These are phyloP conservation scores for Calonectria multiphialidica DNA, from an alignment of 2,329 filamentous ascomycete species.

Conservation along the genomic window DNA sequence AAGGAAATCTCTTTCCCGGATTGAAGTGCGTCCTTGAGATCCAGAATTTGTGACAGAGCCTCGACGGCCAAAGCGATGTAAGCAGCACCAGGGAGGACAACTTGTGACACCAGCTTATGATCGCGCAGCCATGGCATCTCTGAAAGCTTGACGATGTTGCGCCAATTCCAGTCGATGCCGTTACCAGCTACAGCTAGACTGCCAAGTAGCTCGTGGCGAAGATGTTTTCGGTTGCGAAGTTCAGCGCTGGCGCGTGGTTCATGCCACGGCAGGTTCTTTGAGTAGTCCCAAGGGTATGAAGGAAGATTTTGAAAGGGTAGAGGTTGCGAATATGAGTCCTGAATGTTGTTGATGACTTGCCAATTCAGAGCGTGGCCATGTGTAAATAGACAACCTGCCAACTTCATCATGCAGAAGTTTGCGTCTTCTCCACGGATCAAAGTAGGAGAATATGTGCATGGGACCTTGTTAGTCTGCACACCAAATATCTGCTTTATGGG, in stretches of 20 bases:
- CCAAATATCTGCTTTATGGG: neutral
- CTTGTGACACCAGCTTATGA: neutral
- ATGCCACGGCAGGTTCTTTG: neutral
- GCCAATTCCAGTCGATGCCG: neutral
- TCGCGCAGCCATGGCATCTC: neutral
- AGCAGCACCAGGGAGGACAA: neutral
- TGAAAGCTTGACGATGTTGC: neutral
- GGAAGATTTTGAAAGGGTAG: neutral
- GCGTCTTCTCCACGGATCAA: neutral
- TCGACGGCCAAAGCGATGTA: neutral
- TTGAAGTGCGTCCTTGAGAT: neutral
- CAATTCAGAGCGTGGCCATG: neutral
- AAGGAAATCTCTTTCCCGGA: neutral
- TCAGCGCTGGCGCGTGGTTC: neutral
- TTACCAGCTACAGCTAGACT: neutral
- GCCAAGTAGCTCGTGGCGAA: neutral
- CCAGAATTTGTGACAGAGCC: neutral
- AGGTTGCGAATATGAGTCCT: neutral
- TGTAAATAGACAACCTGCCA: neutral
- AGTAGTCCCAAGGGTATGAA: conserved; percentile 1
- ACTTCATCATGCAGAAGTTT: neutral
- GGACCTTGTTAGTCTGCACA: neutral
- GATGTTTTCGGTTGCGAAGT: neutral
- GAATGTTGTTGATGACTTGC: neutral
- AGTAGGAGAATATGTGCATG: neutral